These are phyloP conservation scores for Pestalotiopsis sp. DNA, from an alignment of 2,329 filamentous ascomycete species.

Conservation along the genomic window DNA sequence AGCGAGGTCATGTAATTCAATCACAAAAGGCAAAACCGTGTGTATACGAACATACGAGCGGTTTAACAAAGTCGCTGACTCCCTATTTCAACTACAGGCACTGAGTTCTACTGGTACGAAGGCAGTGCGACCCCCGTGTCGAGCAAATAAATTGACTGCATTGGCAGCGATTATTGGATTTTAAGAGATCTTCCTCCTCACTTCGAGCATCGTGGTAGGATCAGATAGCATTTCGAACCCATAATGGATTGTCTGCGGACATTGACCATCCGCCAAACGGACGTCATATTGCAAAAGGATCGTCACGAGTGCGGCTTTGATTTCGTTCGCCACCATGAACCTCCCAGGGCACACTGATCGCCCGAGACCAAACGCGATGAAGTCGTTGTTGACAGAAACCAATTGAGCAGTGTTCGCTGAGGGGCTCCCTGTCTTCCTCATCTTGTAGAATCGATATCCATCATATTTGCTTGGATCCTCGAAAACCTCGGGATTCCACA, in stretches of 20 bases:
- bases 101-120: too few relatives aligned
- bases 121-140: too few relatives aligned
- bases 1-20: too few relatives aligned
- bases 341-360: conserved; percentile 5
- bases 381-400: conserved; percentile 34
- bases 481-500: background rate
- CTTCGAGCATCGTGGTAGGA: background rate
- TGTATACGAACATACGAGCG: too few relatives aligned
- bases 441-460: background rate
- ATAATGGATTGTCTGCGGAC: background rate
- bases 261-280: background rate
- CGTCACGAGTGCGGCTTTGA: background rate
- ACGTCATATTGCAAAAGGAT: conserved; percentile 7
- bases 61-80: too few relatives aligned
- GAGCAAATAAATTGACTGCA: too few relatives aligned
- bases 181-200: background rate
- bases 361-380: conserved; percentile 12
- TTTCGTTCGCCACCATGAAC: conserved; percentile 3
- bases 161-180: too few relatives aligned
- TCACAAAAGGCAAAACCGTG: too few relatives aligned
- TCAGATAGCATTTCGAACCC: background rate
- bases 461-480: background rate
- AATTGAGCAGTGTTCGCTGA: conserved; percentile 36
- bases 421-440: conserved; percentile 16
- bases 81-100: too few relatives aligned